A percentile compares a stretch with the other conserved stretches of the same genome.
These are phyloP conservation scores for Agaricus bisporus DNA, from an alignment of 768 basidiomycete species.

Conservation along the genomic window DNA sequence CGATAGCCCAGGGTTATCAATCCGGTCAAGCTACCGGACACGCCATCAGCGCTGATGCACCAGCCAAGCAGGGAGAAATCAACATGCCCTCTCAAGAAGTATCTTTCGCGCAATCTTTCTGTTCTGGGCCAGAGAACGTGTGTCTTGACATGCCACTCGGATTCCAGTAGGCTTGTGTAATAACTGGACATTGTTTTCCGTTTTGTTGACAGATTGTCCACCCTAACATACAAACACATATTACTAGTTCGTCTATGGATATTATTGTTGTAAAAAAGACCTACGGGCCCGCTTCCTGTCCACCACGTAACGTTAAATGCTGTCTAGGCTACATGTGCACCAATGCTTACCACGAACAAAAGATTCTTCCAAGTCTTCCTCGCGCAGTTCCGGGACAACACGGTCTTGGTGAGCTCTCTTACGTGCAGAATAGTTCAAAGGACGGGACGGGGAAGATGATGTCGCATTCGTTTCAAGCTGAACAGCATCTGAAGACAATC, in stretches of 20 bases:
- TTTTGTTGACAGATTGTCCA: conserved; percentile 97
- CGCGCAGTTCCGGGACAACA: conserved; percentile 57
- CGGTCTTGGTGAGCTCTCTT: conserved; percentile 66
- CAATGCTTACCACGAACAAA: conserved; percentile 71
- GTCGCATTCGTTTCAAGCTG: conserved; percentile 22
- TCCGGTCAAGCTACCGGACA: conserved; percentile 53
- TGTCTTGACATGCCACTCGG: conserved; percentile 83
- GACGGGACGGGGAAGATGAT: conserved; percentile 17
- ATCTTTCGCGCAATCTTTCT: conserved; percentile 68
- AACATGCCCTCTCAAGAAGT: conserved; percentile 70
- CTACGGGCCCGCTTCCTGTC: conserved; percentile 75
- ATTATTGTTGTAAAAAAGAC: conserved; percentile 17
- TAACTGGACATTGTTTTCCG: conserved; percentile 85
- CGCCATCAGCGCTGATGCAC: conserved; percentile 2
- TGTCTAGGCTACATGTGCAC: background rate
- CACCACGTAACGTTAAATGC: background rate
- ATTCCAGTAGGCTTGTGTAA: conserved; percentile 86
- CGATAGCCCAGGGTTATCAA: conserved; percentile 72
- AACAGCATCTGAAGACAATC: conserved; percentile 31
- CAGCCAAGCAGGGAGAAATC: conserved; percentile 15
- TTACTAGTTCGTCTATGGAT: conserved; percentile 14
- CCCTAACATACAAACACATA: conserved; percentile 38
- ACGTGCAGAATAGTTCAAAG: conserved; percentile 59
- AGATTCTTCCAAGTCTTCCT: conserved; percentile 79
- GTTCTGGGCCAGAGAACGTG: conserved; percentile 77